Evolutionary conservation across 2,329 filamentous ascomycete species (phyloP), one percentile per base, ranked within the genome.

Genomic region (Cytospora leucostoma): DNA sequence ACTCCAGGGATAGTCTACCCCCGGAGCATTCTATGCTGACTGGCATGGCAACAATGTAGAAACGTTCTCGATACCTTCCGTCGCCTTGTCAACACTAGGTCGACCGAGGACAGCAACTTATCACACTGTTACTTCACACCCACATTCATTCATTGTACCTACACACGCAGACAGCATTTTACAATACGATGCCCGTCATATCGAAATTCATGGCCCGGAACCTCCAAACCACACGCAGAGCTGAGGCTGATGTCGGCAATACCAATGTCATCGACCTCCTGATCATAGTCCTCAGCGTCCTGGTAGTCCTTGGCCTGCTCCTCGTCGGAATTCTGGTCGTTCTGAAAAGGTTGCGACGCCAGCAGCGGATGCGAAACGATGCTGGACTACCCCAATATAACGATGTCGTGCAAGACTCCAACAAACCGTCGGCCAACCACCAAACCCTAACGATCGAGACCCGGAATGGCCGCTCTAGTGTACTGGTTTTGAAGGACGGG

Each of bases 401-500:
- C 71, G 87, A 90, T 63, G 60, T 66, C 56, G 51, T 65, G 38
- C 72, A 72, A 61, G 69, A 72, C 52, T 74, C 78, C 70, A 79
- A 81, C 49, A 19, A n/a, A 71, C 74, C 76, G 68, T 79, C 77
- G 67, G 79, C 81, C 71, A 87, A 85, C 74, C 77, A 78, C 70
- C 78, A 77, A 62, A 79, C 80, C 62, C 79, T 87, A 55, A 87
- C 83, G 66, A 87, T 87, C 68, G 80, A 85, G 74, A 86, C 84
- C 44, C 76, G 78, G 55, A 76, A 80, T 71, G 83, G 83, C 70
- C 83, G 82, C 68, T 86, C 87, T 61, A 91, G 91, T 66, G 83
- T 95, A 68, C 84, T 92, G 66, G 85, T 95, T 71, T 90, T 92
- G 74, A 87, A 92, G 75, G 92, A 95, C 77, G 87, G 89, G 67